Conservation (phyloP, 768 basidiomycete genomes). For the Tephrocybe sp. region DNA sequence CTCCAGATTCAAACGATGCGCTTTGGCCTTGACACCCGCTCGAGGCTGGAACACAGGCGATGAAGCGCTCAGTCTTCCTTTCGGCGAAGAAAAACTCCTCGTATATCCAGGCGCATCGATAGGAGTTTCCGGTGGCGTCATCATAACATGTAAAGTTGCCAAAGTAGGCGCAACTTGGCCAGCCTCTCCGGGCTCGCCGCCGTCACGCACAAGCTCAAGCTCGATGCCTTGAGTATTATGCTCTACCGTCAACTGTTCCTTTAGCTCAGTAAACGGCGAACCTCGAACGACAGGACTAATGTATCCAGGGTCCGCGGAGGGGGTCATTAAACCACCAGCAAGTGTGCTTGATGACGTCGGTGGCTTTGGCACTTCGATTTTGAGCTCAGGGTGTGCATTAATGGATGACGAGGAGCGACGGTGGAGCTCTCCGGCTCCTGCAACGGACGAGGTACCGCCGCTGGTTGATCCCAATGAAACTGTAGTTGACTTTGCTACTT, state of each 20-base stretch:
- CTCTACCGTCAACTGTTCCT: not conserved
- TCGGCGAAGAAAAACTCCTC: not conserved
- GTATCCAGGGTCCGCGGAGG: not conserved
- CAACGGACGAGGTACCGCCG: no score
- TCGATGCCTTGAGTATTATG: not conserved
- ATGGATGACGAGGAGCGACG: not conserved
- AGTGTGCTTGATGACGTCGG: not conserved
- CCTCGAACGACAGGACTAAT: not conserved
- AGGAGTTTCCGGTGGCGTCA: conserved; percentile 3
- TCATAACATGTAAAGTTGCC: not conserved
- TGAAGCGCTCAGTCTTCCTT: not conserved
- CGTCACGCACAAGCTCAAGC: no score
- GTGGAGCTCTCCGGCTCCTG: no score
- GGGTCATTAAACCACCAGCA: not conserved
- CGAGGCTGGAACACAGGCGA: not conserved
- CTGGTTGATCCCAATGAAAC: no score
- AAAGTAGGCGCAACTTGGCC: no score
- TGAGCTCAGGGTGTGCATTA: not conserved
- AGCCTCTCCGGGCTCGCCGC: no score
- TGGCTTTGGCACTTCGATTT: not conserved
- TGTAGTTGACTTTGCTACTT: no score
- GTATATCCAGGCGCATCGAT: not conserved
- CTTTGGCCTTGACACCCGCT: not conserved
- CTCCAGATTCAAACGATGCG: not conserved
- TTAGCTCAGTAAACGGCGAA: not conserved